Evolutionary conservation across 2,329 filamentous ascomycete genomes (phyloP).

Genomic region (Phaeosphaeriaceae sp.): DNA sequence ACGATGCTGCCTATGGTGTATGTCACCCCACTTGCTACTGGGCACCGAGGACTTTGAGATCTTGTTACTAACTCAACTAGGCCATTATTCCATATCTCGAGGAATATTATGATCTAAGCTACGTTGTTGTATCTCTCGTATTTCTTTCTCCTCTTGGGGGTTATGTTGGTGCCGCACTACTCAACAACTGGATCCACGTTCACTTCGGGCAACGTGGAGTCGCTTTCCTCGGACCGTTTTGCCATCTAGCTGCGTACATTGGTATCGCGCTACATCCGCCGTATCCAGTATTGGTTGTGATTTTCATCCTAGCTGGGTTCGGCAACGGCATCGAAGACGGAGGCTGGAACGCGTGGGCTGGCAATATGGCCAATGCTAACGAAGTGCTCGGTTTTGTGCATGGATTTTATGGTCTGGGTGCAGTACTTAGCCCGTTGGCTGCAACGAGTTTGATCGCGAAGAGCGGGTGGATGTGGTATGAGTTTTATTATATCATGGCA

Average conservation of each 20-base stretch:
- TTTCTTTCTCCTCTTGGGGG: conserved; percentile 71
- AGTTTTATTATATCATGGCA: conserved; percentile 77
- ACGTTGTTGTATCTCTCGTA: conserved; percentile 67
- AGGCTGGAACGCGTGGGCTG: conserved; percentile 67
- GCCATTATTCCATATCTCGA: conserved; percentile 55
- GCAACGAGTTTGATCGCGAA: conserved; percentile 73
- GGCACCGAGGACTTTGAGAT: not conserved
- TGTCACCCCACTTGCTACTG: conserved; percentile 34
- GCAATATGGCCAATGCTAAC: conserved; percentile 74
- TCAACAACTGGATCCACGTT: conserved; percentile 69
- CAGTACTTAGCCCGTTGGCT: conserved; percentile 70
- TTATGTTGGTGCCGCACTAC: conserved; percentile 66
- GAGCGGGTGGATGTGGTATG: conserved; percentile 67
- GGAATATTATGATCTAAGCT: conserved; percentile 64
- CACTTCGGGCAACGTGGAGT: conserved; percentile 72
- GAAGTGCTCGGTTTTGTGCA: conserved; percentile 75
- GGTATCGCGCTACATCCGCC: conserved; percentile 70
- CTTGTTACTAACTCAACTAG: not conserved
- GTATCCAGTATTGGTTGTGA: conserved; percentile 67
- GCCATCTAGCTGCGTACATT: conserved; percentile 69
- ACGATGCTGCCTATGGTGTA: conserved; percentile 69
- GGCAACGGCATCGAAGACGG: conserved; percentile 72
- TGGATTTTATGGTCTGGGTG: conserved; percentile 73
- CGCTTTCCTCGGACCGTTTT: conserved; percentile 67
- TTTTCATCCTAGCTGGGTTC: conserved; percentile 70